Evolutionary conservation across 148 eudicot species (phyloP), one percentile per base, ranked within the genome.

Genomic region (Cornus kousa): DNA sequence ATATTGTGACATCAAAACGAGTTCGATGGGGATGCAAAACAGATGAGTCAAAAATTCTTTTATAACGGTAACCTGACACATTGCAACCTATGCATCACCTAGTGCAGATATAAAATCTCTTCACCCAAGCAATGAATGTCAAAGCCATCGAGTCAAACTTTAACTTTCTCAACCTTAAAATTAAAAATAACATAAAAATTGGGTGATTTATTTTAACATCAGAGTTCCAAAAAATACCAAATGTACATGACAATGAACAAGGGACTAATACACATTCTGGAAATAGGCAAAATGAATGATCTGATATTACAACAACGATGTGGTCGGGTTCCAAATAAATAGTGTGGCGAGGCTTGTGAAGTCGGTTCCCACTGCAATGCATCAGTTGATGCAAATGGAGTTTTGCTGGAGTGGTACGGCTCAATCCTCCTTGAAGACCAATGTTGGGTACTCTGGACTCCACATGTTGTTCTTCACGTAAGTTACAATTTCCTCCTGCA

Each of bases 401-500:
- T 67, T 68, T 31, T 17, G 11, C 24, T 33, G 13, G 43, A 22
- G 22, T 19, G 31, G 64, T 40, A 22, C 19, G 65, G 65, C n/a
- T 93, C 83, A 93, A 71, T 86, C 89, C 59, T 87, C 73, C 87
- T 79, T 91, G 88, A 90, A 95, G 40, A 95, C 92, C 85, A 93
- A 78, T 13, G 92, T 93, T 24, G 99, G 94, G 87, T 95, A 95
- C 62, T 91, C 93, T 9, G 99, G 99, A 73, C 59, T 82, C 99
- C 99, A 95, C 99, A 93, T 95, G 79, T 92, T 95, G 88, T 91
- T 84, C 87, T 82, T 55, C 64, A 95, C 90, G 67, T 75, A 92
- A n/a, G 82, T 71, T 19, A 35, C 73, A 48, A 91, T 82, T 76
- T 90, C 97, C 74, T 90, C 99, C 99, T 95, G 95, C 85, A 90